phyloP scores from a whole-genome alignment of 345 rosid genomes.

The Sapria himalayana region DNA sequence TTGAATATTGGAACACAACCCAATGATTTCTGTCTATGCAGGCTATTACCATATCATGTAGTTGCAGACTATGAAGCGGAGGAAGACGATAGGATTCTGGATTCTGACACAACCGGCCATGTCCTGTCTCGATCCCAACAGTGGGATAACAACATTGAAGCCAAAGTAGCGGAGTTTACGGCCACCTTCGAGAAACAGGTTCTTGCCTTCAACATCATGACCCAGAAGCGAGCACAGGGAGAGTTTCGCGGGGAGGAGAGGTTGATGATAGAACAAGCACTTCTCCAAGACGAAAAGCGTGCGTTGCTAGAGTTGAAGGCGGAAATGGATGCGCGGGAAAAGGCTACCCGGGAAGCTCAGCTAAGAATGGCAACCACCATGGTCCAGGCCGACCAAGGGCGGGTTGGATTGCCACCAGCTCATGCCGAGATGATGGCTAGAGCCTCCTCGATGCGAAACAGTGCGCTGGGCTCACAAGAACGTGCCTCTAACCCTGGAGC shows the following conservation, averaged over 20 bases:
- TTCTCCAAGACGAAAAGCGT: constrained; percentile 55
- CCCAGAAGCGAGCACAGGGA: constrained; percentile 36
- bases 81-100: constrained; percentile 74
- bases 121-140: constrained; percentile 65
- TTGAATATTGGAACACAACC: too few relatives aligned
- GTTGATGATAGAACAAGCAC: constrained; percentile 53
- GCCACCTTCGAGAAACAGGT: constrained; percentile 80
- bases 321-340: constrained; percentile 55
- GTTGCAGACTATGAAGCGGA: constrained; percentile 95
- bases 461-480: constrained; percentile 36
- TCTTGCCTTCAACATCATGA: constrained; percentile 55
- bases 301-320: constrained; percentile 32
- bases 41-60: constrained; percentile 79
- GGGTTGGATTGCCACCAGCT: constrained; percentile 44
- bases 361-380: constrained; percentile 58
- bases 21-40: too few relatives aligned
- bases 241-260: constrained; percentile 69
- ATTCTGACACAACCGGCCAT: constrained; percentile 65
- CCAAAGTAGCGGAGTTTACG: constrained; percentile 66
- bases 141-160: constrained; percentile 78
- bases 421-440: constrained; percentile 45
- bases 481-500: constrained; percentile 43
- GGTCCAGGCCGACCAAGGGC: constrained; percentile 59
- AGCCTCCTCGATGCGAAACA: constrained; percentile 42
- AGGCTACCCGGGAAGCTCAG: constrained; percentile 61